A percentile compares a stretch with the other conserved stretches of the same genome.
phyloP scores from a whole-genome alignment of 257 asterid genomes.

The Cordia subcordata region DNA sequence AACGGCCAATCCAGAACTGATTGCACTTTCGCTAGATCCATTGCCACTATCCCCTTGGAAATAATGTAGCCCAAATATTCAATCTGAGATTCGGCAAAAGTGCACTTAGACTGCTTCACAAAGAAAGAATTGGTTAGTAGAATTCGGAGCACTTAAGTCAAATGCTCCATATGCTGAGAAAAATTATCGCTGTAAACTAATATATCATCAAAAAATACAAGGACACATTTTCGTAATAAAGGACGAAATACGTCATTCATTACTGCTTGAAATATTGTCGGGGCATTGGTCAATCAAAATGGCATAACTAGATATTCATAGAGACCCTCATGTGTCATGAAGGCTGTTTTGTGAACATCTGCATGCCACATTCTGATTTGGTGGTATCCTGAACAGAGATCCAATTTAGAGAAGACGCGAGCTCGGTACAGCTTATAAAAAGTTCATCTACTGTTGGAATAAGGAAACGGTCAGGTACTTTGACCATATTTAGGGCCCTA shows the following conservation, averaged over 20 bases:
- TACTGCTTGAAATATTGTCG: background rate
- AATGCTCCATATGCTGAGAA: background rate
- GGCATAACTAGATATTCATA: too few relatives aligned
- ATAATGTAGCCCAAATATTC: conserved; percentile 12
- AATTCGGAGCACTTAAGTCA: accelerated
- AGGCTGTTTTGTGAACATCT: too few relatives aligned
- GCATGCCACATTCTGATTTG: too few relatives aligned
- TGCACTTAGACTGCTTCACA: conserved; percentile 6
- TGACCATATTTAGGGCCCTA: too few relatives aligned
- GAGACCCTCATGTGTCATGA: too few relatives aligned
- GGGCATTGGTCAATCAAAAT: conserved; percentile 14
- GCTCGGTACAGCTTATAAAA: too few relatives aligned
- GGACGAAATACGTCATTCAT: conserved; percentile 7
- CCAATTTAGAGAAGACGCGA: too few relatives aligned
- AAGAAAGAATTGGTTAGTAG: background rate
- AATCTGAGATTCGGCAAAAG: background rate
- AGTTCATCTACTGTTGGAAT: too few relatives aligned
- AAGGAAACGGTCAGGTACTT: too few relatives aligned
- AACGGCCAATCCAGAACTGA: conserved; percentile 3
- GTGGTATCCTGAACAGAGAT: too few relatives aligned
- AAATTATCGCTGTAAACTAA: background rate
- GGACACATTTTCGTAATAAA: conserved; percentile 2
- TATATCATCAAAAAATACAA: conserved; percentile 14
- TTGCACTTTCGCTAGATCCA: conserved; percentile 6
- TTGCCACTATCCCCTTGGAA: background rate